Evolutionary conservation across 1,284 basidiomycete genomes (phyloP).

Genomic region (Puccinia coronata): DNA sequence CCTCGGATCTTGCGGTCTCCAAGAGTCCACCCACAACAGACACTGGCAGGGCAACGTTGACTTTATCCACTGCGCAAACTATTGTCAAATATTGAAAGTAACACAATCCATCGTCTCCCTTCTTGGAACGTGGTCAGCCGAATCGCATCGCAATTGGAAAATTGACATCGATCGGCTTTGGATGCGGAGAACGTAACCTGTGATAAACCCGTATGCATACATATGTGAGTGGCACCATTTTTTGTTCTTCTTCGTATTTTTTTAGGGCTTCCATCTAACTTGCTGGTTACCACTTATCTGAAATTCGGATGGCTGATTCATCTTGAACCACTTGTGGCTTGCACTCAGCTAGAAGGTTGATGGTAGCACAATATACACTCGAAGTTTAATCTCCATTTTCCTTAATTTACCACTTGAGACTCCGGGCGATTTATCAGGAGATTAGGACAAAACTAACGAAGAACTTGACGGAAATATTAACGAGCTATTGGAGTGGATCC

Average conservation of each 20-base stretch:
- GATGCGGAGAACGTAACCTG: not conserved
- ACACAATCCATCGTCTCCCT: not conserved
- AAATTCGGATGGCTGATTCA: not conserved
- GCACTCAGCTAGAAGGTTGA: not conserved
- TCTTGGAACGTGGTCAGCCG: not conserved
- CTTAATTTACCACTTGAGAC: not conserved
- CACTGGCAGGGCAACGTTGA: too few species aligned
- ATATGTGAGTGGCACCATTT: not conserved
- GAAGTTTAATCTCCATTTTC: not conserved
- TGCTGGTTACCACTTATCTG: not conserved
- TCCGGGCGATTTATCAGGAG: not conserved
- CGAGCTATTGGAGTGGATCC: not conserved
- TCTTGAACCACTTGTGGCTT: not conserved
- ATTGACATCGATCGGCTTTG: not conserved
- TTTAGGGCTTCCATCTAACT: too few species aligned
- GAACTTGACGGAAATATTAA: not conserved
- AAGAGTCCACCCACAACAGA: too few species aligned
- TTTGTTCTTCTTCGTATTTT: too few species aligned
- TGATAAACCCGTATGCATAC: not conserved
- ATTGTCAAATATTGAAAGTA: not conserved
- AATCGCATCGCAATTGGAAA: not conserved
- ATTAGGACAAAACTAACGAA: not conserved
- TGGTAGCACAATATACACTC: not conserved
- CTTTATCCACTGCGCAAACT: not conserved
- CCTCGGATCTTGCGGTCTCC: too few species aligned